phyloP scores from a whole-genome alignment of 768 basidiomycete genomes.

The Boletus subparvulus region DNA sequence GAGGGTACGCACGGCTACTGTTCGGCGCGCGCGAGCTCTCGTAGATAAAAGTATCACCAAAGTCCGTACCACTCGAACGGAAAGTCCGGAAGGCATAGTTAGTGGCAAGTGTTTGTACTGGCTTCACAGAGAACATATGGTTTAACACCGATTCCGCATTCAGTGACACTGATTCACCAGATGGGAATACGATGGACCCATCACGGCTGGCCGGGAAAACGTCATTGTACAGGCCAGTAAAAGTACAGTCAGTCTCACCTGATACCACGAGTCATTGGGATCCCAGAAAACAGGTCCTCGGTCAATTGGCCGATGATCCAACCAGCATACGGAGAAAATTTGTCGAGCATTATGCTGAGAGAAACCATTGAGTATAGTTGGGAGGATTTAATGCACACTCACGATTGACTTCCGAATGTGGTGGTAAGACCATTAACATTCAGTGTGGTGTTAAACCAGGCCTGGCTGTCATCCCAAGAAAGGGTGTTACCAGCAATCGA shows the following conservation, averaged over 20 bases:
- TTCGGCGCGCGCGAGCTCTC: slow-evolving; percentile 6
- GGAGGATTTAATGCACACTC: not conserved
- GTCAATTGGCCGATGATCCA: slow-evolving; percentile 2
- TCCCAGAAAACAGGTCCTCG: slow-evolving; percentile 10
- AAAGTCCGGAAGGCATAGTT: slow-evolving; percentile 9
- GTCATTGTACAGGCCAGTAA: not conserved
- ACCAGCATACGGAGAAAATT: not conserved
- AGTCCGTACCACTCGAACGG: not conserved
- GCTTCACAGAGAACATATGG: slow-evolving; percentile 17
- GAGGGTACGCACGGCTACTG: not conserved
- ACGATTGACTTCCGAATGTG: slow-evolving; percentile 7
- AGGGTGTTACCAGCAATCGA: slow-evolving; percentile 11
- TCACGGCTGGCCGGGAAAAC: not conserved
- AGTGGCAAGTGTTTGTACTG: slow-evolving; percentile 4
- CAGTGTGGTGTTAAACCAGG: slow-evolving; percentile 14
- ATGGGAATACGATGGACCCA: slow-evolving; percentile 12
- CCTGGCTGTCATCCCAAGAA: slow-evolving; percentile 15
- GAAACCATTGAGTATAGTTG: not conserved
- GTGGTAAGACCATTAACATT: slow-evolving; percentile 6
- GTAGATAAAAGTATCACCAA: slow-evolving; percentile 1
- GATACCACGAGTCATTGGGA: slow-evolving; percentile 12
- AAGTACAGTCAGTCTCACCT: not conserved
- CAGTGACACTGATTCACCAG: slow-evolving; percentile 6
- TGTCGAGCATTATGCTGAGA: slow-evolving; percentile 1
- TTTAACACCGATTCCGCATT: slow-evolving; percentile 7